Evolutionary conservation across 805 yeast genomes (phyloP).

Genomic region (Teunomyces stri): DNA sequence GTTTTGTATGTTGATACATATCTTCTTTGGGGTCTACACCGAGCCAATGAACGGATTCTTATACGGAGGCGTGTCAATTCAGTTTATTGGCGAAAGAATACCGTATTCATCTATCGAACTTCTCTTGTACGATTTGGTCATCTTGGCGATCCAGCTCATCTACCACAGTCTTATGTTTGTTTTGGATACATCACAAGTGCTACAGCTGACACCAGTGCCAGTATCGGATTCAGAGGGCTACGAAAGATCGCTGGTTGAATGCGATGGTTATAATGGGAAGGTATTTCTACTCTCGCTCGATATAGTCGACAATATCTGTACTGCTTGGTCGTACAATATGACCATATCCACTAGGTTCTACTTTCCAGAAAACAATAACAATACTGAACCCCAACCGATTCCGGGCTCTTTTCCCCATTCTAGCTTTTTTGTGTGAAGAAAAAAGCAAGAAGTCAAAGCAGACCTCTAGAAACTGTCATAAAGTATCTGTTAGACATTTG

Average conservation of each 20-base stretch:
- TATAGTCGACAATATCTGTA: conserved; percentile 13
- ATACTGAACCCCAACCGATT: not conserved
- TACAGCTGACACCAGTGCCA: conserved; percentile 11
- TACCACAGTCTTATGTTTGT: conserved; percentile 33
- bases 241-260: conserved; percentile 14
- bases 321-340: conserved; percentile 5
- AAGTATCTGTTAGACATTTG: too few species aligned
- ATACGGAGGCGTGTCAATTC: conserved; percentile 35
- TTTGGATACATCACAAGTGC: conserved; percentile 29
- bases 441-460: not conserved
- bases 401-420: conserved; percentile 1
- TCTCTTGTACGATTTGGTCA: conserved; percentile 24
- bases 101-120: conserved; percentile 26
- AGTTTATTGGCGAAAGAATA: conserved; percentile 39
- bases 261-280: conserved; percentile 42
- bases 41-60: conserved; percentile 17
- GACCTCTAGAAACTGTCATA: not conserved
- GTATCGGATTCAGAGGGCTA: not conserved
- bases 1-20: conserved; percentile 24
- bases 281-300: conserved; percentile 31
- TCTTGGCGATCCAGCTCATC: conserved; percentile 27
- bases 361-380: not conserved
- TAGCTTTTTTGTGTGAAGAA: not conserved
- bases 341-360: not conserved
- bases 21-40: conserved; percentile 22